Evolutionary conservation across 2,329 filamentous ascomycete genomes (phyloP).

Genomic region (Fusarium sp.): DNA sequence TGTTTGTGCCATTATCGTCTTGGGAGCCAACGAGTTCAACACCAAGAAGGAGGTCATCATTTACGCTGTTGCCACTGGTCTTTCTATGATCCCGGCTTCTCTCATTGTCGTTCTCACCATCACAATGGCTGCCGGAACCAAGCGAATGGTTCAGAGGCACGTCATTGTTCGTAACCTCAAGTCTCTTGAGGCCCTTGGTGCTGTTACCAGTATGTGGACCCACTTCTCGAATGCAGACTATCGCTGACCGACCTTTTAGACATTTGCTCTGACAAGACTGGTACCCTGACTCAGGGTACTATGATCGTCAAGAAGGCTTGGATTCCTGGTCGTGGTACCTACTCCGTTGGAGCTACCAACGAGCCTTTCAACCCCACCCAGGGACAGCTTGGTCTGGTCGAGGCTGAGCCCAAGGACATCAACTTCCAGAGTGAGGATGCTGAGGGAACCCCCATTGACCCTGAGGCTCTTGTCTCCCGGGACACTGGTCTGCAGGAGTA

Average conservation of each 20-base stretch:
- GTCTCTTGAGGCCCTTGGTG: constrained; percentile 68
- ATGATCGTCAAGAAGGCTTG: constrained; percentile 67
- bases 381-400: constrained; percentile 58
- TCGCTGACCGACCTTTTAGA: constrained; percentile 43
- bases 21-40: constrained; percentile 71
- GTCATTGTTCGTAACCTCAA: constrained; percentile 66
- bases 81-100: constrained; percentile 64
- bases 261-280: constrained; percentile 69
- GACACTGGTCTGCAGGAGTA: constrained; percentile 65
- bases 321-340: constrained; percentile 61
- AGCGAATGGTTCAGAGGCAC: constrained; percentile 63
- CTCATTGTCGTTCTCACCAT: constrained; percentile 67
- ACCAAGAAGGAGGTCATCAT: constrained; percentile 69
- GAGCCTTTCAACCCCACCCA: constrained; percentile 69
- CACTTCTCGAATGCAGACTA: background rate
- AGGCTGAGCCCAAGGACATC: constrained; percentile 52
- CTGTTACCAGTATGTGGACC: constrained; percentile 57
- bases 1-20: constrained; percentile 76
- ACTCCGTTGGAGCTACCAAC: constrained; percentile 61
- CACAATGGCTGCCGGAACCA: constrained; percentile 67
- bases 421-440: constrained; percentile 42
- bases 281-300: constrained; percentile 64
- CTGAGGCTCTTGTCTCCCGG: constrained; percentile 53
- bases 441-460: constrained; percentile 43
- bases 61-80: constrained; percentile 58